Percentiles rank a stretch among this genome's conserved stretches.
These are phyloP conservation scores for Sporothrix protearum DNA, from an alignment of 2,329 filamentous ascomycete species.

Conservation along the genomic window DNA sequence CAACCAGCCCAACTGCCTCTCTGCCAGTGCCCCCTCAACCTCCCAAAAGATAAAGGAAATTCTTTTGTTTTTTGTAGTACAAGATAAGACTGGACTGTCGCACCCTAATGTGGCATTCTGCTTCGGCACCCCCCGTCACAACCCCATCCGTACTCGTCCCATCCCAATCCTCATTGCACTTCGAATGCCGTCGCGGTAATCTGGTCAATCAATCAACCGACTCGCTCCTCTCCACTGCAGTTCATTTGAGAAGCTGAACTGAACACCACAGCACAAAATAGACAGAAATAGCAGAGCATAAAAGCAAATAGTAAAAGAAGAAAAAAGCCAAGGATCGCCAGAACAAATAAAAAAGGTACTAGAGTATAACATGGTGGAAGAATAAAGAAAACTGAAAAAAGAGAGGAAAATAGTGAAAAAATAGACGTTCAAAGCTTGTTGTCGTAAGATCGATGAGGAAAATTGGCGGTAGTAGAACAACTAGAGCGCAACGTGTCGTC, in stretches of 20 bases:
- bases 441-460: conserved; percentile 35
- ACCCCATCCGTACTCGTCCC: not conserved
- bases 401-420: conserved; percentile 21
- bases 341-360: conserved; percentile 28
- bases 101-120: not conserved
- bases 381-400: conserved; percentile 28
- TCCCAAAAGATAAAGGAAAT: not conserved
- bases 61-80: conserved; percentile 23
- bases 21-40: not conserved
- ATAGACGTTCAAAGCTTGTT: conserved; percentile 32
- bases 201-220: not conserved
- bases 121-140: not conserved
- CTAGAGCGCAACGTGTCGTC: conserved; percentile 1
- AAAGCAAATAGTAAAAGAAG: conserved; percentile 16
- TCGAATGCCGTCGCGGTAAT: not conserved
- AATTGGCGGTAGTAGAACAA: conserved; percentile 6
- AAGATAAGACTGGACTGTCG: conserved; percentile 13
- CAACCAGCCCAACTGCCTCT: not conserved
- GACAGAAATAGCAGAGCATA: conserved; percentile 28
- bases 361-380: conserved; percentile 21
- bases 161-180: not conserved
- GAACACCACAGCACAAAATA: not conserved
- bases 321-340: conserved; percentile 16
- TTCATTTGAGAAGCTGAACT: not conserved
- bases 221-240: not conserved